Evolutionary conservation across 2,329 filamentous ascomycete species (phyloP), one percentile per base, ranked within the genome.

Genomic region (Xylariaceae sp.): DNA sequence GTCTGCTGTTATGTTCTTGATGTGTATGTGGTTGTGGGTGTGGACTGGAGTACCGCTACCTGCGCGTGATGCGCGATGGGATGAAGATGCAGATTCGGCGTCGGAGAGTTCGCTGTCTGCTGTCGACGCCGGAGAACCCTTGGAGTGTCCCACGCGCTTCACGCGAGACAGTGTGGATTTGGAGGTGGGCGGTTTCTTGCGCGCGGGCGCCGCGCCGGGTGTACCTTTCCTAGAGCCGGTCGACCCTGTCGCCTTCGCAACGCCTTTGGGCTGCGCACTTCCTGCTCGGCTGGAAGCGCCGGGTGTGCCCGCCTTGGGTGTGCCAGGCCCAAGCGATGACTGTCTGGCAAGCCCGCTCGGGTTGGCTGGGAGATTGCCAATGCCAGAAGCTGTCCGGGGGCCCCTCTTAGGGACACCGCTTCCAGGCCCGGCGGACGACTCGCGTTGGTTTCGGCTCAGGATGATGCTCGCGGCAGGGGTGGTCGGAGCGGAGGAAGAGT

Each of bases 41-140:
- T 61, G 62, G n/a, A 61, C 66, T 0, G 72, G 71, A 1, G 73
- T 75, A 45, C 66, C 69, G 28, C 72, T 71, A 14, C 67, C 71
- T 11, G 63, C 68, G 45, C 59, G 65, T 45, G 59, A 70, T 55
- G 38, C 72, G 64, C 45, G 81, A 75, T 48, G 83, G 76, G 45
- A 80, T 73, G 46, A 74, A 75, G 61, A 80, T 78, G 47, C 73
- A 72, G 44, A 81, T 42, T 82, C 82, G 7, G 82, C 82, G 47
- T 86, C 83, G 0, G 83, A 86, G 39, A 86, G 74, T 62, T 87
- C 83, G 60, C 82, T 85, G 54, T 87, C 83, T 46, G 78, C 82
- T 6, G 80, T 81, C 4, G 82, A 84, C 5, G 81, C 82, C 2
- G 83, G 82, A 2, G 83, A 86, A 57, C 82, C 82, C 65, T 83